Evolutionary conservation across 2,329 filamentous ascomycete genomes (phyloP), one percentile per base, ranked within the genome.

Genomic region (Colletotrichum paranaense): DNA sequence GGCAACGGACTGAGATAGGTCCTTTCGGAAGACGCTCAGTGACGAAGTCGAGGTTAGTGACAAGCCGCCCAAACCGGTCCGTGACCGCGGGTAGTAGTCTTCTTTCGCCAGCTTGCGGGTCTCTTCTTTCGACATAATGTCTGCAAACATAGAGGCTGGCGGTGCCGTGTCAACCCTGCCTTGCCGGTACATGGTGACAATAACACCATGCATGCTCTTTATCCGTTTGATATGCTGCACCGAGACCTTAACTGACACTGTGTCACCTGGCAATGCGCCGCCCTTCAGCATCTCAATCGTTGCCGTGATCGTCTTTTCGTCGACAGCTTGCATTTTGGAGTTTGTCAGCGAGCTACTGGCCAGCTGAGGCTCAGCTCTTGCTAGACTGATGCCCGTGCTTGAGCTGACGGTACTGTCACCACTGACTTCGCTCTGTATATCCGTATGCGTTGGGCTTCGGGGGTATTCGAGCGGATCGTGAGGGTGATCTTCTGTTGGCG

Each of bases 11-110:
- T 99, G 97, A 5, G 94, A 93, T 4, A 99, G 86, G 81, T 99
- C 97, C 81, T 98, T 98, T 67, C 97, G 93, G 81, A 98, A 98
- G n/a, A 97, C 90, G 81, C 95, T 97, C 80, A 92, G 96, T 2
- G 95, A 95, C 49, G 94, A 93, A 7, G 94, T 93, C 1, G 95
- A 97, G 1, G 94, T 94, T 53, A 98, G 87, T 1, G 95, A 97
- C 32, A 98, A 86, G 0, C 95, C 95, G 19, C 94, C 94, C 8
- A 98, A 88, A 0, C 95, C 95, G 1, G 95, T 97, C 74, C 93
- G 92, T 2, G 95, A 98, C 78, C 92, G 94, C 5, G 95, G 95
- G 79, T 95, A 97, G 78, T 93, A 94, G 73, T 97, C 94, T 77
- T 96, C 93, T 78, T 93, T 94, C 73, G 95, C 92, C 19, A 91